These are phyloP conservation scores for Takashimella koratensis DNA, from an alignment of 1,284 basidiomycete species.

Conservation along the genomic window DNA sequence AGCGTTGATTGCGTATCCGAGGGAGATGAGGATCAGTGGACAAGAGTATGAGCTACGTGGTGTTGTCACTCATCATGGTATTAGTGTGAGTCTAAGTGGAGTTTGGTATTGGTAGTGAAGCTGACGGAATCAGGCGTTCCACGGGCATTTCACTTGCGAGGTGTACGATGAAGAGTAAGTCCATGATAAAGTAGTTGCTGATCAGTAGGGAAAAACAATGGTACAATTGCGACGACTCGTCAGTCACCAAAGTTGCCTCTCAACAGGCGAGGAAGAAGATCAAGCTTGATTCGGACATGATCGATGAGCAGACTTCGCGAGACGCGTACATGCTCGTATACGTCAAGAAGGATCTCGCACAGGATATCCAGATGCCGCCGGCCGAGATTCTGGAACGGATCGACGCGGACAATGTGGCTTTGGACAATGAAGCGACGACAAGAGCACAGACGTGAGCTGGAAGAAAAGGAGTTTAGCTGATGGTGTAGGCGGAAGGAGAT, in stretches of 20 bases:
- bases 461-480: conserved; percentile 4
- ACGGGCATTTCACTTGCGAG: conserved; percentile 88
- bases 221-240: conserved; percentile 77
- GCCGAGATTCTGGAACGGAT: conserved; percentile 57
- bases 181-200: conserved; percentile 4
- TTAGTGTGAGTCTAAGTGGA: conserved; percentile 41
- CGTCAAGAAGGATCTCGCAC: conserved; percentile 3
- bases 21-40: conserved; percentile 57
- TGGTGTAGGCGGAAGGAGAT: neutral
- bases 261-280: conserved; percentile 18
- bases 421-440: conserved; percentile 15
- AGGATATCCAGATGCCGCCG: conserved; percentile 51
- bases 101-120: neutral
- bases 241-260: conserved; percentile 15
- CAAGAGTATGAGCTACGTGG: conserved; percentile 69
- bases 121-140: conserved; percentile 63
- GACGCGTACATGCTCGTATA: conserved; percentile 94
- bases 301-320: conserved; percentile 55
- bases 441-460: neutral
- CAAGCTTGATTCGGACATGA: conserved; percentile 14
- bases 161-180: conserved; percentile 71
- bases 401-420: conserved; percentile 53
- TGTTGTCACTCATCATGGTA: conserved; percentile 76
- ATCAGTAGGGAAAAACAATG: conserved; percentile 62
- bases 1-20: conserved; percentile 68